phyloP scores from a whole-genome alignment of 2,329 filamentous ascomycete genomes.

The Colletotrichum sp. region DNA sequence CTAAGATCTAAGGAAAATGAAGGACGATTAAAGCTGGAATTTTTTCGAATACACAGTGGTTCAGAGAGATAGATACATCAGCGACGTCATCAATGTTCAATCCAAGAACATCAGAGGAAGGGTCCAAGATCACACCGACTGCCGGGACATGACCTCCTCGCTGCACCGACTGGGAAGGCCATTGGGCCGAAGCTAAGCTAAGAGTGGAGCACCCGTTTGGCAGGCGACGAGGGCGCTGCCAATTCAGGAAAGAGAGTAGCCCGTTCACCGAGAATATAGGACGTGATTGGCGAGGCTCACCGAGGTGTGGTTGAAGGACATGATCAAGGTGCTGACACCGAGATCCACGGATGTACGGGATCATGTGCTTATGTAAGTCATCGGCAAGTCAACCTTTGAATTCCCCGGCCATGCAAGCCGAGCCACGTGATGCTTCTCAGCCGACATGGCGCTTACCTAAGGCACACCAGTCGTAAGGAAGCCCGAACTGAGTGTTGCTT shows the following conservation, averaged over 20 bases:
- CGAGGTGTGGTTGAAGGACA: not conserved
- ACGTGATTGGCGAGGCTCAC: not conserved
- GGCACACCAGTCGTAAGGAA: not conserved
- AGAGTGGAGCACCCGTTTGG: slow-evolving; percentile 4
- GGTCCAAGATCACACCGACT: not conserved
- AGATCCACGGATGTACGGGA: not conserved
- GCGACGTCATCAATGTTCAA: not conserved
- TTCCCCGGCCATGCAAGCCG: not conserved
- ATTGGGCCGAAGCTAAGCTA: slow-evolving; percentile 9
- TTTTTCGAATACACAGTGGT: not conserved
- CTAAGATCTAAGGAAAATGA: not conserved
- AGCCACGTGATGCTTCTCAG: slow-evolving; percentile 10
- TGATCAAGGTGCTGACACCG: not conserved
- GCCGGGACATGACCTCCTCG: not conserved
- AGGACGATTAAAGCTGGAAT: not conserved
- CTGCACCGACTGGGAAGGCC: not conserved
- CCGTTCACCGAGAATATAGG: not conserved
- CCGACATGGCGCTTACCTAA: not conserved
- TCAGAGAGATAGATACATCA: not conserved
- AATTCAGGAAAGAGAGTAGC: not conserved
- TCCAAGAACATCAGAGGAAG: not conserved
- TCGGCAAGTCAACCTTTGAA: not conserved
- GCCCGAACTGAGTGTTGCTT: not conserved
- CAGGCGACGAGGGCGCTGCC: not conserved
- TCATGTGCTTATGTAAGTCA: not conserved